Conservation (phyloP, 345 rosid species). For the Isatis tinctoria region DNA sequence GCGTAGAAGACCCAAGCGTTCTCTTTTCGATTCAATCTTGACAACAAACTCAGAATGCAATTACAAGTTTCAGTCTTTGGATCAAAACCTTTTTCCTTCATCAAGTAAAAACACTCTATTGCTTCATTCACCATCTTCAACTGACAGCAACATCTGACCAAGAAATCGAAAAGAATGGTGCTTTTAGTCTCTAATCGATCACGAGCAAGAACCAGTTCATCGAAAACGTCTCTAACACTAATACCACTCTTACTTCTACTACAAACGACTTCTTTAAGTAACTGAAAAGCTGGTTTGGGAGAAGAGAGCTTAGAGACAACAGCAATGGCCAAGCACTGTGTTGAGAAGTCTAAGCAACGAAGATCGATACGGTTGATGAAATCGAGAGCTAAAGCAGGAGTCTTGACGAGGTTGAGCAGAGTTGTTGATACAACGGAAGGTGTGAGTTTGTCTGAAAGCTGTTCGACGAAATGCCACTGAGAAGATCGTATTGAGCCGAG, state of each 20-base stretch:
- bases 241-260: constrained; percentile 7
- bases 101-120: constrained; percentile 54
- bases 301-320: constrained; percentile 51
- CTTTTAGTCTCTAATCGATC: constrained; percentile 47
- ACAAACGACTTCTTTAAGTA: constrained; percentile 41
- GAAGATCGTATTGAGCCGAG: constrained; percentile 42
- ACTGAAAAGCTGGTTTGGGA: constrained; percentile 52
- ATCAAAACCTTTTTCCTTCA: constrained; percentile 60
- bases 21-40: constrained; percentile 54
- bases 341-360: constrained; percentile 40
- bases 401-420: constrained; percentile 44
- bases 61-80: constrained; percentile 78
- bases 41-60: constrained; percentile 51
- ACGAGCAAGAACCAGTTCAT: constrained; percentile 42
- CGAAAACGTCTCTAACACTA: constrained; percentile 40
- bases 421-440: constrained; percentile 44
- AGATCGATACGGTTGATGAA: constrained; percentile 45
- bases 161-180: constrained; percentile 48
- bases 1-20: constrained; percentile 81
- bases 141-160: constrained; percentile 62
- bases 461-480: constrained; percentile 81
- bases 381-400: constrained; percentile 54
- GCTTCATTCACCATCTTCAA: constrained; percentile 63
- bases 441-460: constrained; percentile 38
- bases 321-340: constrained; percentile 60